phyloP scores from a whole-genome alignment of 495 filamentous ascomycete species.

The Mytilinidion resinicola region DNA sequence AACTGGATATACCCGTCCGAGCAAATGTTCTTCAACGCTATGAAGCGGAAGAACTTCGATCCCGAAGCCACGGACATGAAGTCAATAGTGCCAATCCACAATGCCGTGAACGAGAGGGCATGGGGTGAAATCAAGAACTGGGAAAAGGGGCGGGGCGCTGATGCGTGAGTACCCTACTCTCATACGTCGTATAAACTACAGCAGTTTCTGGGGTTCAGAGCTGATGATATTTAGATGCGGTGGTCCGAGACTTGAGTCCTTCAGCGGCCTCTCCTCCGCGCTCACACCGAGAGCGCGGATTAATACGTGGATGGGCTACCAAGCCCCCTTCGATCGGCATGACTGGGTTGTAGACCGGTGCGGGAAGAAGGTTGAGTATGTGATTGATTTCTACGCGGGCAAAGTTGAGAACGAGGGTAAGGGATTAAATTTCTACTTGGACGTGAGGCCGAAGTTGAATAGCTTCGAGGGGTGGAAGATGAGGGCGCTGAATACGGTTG shows the following conservation, averaged over 20 bases:
- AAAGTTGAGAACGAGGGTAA: conserved; percentile 50
- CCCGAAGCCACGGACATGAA: conserved; percentile 65
- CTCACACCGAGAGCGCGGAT: conserved; percentile 77
- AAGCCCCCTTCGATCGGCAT: conserved; percentile 87
- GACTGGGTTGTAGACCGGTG: conserved; percentile 97
- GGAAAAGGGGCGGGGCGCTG: conserved; percentile 60
- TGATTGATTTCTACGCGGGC: conserved; percentile 96
- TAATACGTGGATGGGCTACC: conserved; percentile 78
- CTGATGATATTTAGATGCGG: conserved; percentile 51
- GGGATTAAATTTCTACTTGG: conserved; percentile 84
- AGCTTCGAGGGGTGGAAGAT: conserved; percentile 83
- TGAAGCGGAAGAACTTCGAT: conserved; percentile 70
- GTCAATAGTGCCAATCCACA: conserved; percentile 93
- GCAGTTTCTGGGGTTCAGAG: not conserved
- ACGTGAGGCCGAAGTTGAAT: conserved; percentile 93
- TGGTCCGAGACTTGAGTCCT: conserved; percentile 78
- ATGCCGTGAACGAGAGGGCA: conserved; percentile 63
- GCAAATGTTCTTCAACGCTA: conserved; percentile 89
- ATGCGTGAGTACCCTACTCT: conserved; percentile 40
- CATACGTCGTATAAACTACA: not conserved
- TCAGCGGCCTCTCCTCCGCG: conserved; percentile 55
- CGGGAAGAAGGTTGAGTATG: conserved; percentile 82
- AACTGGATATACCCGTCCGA: conserved; percentile 98
- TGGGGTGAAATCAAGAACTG: conserved; percentile 52
- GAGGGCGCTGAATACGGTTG: conserved; percentile 58